Evolutionary conservation across 192 early-diverging fungal genomes (phyloP), one percentile per base, ranked within the genome.

Genomic region (Backusella tarrabulga): DNA sequence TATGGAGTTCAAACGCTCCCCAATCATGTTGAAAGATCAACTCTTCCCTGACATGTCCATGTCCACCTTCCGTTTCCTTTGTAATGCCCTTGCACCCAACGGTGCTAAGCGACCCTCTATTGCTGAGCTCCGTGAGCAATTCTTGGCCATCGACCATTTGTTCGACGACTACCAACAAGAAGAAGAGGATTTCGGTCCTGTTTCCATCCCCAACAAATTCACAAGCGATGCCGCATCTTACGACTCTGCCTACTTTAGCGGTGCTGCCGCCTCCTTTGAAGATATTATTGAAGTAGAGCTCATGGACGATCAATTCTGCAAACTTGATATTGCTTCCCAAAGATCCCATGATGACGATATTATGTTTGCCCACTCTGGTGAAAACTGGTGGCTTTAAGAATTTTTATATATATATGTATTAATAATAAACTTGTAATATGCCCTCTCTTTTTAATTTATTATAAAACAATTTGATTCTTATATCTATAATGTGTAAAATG

Each of bases 31-130:
- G 41, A 84, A 84, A 68, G 21, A 71, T 29, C 83, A 88, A 60
- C 82, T 90, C 81, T 88, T 90, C 71, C 89, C 89, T 5, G 35
- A 68, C 5, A 56, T 90, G 73, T 86, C 89, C 34, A 54, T 79
- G 6, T 68, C 77, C 19, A 79, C 77, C 11, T 77, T 82, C 40
- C 78, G 80, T n/a, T 82, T 90, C 42, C 76, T 90, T 71, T 79
- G 81, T 35, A 70, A 69, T n/a, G 81, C 84, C 14, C 80, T 90
- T 12, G 78, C 83, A 29, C 42, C 86, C 23, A 83, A 88, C 74
- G 84, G 86, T 34, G 73, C 79, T n/a, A 73, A 85, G 40, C 86
- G 89, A 1, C 69, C 52, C 17, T 76, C 81, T 63, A 77, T 85
- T 50, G 38, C 66, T 50, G 76, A 87, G 75, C 29, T 86, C 7